Conservation (phyloP, 2,329 filamentous ascomycete genomes). For the Calonectria henricotiae region DNA sequence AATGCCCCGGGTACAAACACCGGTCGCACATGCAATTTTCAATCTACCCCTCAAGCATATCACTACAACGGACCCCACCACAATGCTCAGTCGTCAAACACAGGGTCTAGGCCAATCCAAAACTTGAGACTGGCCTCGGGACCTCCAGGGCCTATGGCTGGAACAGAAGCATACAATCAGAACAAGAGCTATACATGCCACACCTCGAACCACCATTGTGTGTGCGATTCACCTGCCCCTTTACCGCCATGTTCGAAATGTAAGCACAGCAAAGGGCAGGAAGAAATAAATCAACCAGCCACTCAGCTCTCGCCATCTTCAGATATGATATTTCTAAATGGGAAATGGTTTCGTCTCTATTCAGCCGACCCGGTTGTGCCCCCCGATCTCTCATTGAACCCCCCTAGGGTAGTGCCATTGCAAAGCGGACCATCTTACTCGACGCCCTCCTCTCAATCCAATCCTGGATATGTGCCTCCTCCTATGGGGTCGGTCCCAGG, state of each 20-base stretch:
- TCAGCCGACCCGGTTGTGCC: background rate
- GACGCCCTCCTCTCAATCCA: background rate
- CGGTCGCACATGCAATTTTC: background rate
- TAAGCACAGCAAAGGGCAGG: background rate
- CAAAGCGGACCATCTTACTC: background rate
- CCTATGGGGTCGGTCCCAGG: background rate
- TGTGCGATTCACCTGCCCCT: background rate
- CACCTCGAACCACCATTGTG: background rate
- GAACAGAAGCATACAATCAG: background rate
- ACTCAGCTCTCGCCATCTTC: background rate
- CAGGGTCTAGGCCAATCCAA: background rate
- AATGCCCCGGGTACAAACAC: background rate
- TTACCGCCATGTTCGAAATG: background rate
- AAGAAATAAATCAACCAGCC: background rate
- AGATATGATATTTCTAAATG: background rate
- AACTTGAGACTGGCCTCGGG: background rate
- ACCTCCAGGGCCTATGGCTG: background rate
- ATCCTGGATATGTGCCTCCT: background rate
- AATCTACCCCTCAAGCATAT: background rate
- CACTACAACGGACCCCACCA: background rate
- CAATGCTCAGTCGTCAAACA: background rate
- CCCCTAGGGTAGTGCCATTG: background rate
- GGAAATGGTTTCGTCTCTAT: conserved; percentile 7
- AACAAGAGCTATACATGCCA: background rate
- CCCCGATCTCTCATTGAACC: background rate